Evolutionary conservation across 331 rosid genomes (phyloP), one percentile per base, ranked within the genome.

Genomic region (Rhamnella rubrinervis): DNA sequence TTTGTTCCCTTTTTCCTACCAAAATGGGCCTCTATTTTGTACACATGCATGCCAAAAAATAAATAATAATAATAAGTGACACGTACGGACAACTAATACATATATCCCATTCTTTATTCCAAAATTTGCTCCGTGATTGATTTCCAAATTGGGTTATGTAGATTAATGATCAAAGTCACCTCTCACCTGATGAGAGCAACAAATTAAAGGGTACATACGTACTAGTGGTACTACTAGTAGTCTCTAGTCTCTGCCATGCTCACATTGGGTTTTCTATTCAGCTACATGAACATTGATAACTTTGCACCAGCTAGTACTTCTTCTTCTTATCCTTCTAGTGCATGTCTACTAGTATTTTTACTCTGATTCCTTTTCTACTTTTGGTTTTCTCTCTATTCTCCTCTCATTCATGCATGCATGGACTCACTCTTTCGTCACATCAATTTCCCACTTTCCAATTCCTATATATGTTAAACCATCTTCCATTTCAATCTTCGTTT

Each of bases 111-210:
- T 47, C 71, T 74, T 70, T 75, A 73, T 67, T 75, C 83, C 68
- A n/a, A 74, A 56, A 31, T 68, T 74, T 39, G 5, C 1, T 73
- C 70, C 57, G 82, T 84, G 85, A 85, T 86, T 86, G 84, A 6
- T 77, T 81, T 72, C 88, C 83, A 75, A 71, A 86, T 75, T 77
- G 78, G 86, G 85, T 75, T 49, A 56, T 74, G 51, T 75, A 73
- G 73, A 67, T 69, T 66, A 59, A 72, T 56, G 82, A 72, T 53
- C 37, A 13, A 39, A 56, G 71, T 79, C 76, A 79, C 59, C 20
- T 28, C 25, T 28, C 25, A 39, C 41, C 67, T 61, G 16, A 31
- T 3, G 35, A 31, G 35, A 23, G 21, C 6, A n/a, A 44, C 49
- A 69, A 38, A 23, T 23, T 23, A 23, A 63, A 64, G 47, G 62